Evolutionary conservation across 441 rosid genomes (phyloP).

Genomic region (Erodium chrysanthum): DNA sequence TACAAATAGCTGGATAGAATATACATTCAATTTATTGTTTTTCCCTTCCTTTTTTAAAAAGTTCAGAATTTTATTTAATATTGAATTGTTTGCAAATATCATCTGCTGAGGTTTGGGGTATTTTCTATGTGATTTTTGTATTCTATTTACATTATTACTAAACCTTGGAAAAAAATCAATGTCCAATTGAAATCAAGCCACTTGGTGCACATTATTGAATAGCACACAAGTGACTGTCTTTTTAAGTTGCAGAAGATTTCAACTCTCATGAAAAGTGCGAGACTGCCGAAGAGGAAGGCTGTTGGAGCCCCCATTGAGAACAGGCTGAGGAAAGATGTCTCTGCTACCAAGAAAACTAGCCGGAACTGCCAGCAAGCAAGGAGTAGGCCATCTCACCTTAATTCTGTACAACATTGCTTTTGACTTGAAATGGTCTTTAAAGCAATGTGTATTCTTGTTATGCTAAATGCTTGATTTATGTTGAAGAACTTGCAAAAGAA

Average conservation of each 20-base stretch:
- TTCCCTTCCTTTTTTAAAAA: too few species aligned
- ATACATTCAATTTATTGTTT: background rate
- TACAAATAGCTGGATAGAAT: too few species aligned
- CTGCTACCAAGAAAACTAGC: constrained; percentile 21
- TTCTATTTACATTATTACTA: background rate
- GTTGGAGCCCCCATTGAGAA: constrained; percentile 17
- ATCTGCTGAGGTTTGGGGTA: background rate
- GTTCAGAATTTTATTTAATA: too few species aligned
- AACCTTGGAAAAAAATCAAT: background rate
- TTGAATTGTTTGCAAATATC: background rate
- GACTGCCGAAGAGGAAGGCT: constrained; percentile 25
- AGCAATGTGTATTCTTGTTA: background rate
- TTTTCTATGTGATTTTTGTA: background rate
- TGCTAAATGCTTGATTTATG: too few species aligned
- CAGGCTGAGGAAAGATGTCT: constrained; percentile 11
- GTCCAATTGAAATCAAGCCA: background rate
- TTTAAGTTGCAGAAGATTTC: constrained; percentile 17
- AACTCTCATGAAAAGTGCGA: constrained; percentile 27
- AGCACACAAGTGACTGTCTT: background rate
- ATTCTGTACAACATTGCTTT: constrained; percentile 5
- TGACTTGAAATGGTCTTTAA: background rate
- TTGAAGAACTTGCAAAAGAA: too few species aligned
- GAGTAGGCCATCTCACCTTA: constrained; percentile 18
- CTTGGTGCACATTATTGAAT: background rate
- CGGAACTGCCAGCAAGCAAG: constrained; percentile 20